Percentiles rank a stretch among this genome's conserved stretches.
Conservation (phyloP, 2,329 filamentous ascomycete species). For the Fusarium sp. region DNA sequence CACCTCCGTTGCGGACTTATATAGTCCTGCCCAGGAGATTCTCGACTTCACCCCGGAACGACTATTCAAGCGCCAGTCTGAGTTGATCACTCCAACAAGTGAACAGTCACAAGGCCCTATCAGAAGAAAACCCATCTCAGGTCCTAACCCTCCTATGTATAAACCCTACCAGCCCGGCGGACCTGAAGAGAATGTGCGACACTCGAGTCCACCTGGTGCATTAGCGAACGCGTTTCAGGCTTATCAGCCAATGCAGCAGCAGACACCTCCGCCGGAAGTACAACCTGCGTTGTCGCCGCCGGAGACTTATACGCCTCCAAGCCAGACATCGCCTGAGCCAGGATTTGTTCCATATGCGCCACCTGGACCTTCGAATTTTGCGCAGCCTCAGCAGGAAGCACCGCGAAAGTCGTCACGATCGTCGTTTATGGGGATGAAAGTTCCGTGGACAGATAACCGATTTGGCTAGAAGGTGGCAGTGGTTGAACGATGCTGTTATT, state of each 20-base stretch:
- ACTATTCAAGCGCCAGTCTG: background rate
- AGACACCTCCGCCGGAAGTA: background rate
- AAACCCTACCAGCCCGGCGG: conserved; percentile 15
- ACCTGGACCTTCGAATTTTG: background rate
- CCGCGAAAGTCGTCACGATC: conserved; percentile 4
- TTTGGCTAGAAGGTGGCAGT: background rate
- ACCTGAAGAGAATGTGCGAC: background rate
- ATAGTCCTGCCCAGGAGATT: conserved; percentile 12
- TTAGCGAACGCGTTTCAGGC: conserved; percentile 7
- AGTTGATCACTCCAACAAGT: background rate
- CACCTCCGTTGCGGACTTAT: background rate
- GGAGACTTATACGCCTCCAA: background rate
- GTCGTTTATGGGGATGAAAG: conserved; percentile 33
- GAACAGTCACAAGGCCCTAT: conserved; percentile 3
- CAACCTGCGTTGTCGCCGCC: background rate
- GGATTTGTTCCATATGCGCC: conserved; percentile 1
- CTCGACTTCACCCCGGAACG: conserved; percentile 4
- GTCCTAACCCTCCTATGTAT: background rate
- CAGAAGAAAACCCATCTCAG: conserved; percentile 24
- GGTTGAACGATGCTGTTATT: background rate
- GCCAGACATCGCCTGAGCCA: background rate
- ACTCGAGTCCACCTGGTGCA: conserved; percentile 6
- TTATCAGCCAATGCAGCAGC: conserved; percentile 14
- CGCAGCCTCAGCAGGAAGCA: background rate
- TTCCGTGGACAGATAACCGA: conserved; percentile 16